Evolutionary conservation across 495 filamentous ascomycete species (phyloP).

Genomic region (Astrothelium subdiscretum): DNA sequence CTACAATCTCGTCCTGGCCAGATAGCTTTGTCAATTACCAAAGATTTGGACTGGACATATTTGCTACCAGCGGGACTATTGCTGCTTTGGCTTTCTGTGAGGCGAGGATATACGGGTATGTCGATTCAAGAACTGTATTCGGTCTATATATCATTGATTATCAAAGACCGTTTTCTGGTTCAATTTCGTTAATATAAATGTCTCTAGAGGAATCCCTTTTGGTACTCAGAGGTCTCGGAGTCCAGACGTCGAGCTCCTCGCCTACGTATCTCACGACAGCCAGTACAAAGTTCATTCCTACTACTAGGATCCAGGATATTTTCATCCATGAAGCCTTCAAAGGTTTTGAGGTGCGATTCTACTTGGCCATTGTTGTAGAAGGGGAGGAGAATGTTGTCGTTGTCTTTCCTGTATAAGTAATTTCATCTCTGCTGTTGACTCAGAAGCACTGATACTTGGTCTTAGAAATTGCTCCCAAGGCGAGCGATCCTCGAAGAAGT

Average conservation of each 20-base stretch:
- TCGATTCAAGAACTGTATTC: neutral
- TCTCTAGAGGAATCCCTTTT: conserved; percentile 67
- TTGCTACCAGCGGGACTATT: conserved; percentile 8
- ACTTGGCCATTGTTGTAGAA: conserved; percentile 81
- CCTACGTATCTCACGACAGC: conserved; percentile 49
- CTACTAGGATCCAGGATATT: conserved; percentile 79
- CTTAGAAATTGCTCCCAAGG: conserved; percentile 53
- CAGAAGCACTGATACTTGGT: neutral
- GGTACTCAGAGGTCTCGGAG: conserved; percentile 77
- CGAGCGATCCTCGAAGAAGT: conserved; percentile 65
- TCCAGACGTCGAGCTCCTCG: conserved; percentile 71
- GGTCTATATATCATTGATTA: neutral
- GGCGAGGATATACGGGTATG: conserved; percentile 21
- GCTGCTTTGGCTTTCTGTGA: conserved; percentile 11
- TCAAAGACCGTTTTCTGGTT: neutral
- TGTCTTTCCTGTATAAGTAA: conserved; percentile 66
- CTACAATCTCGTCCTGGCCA: neutral
- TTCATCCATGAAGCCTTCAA: conserved; percentile 92
- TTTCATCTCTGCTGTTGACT: neutral
- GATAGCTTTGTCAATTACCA: neutral
- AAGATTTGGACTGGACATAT: conserved; percentile 14
- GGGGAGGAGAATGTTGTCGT: conserved; percentile 82
- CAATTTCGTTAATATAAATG: neutral
- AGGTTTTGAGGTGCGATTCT: conserved; percentile 84
- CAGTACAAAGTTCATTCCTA: conserved; percentile 86